These are phyloP conservation scores for Crassisporium funariophilum DNA, from an alignment of 768 basidiomycete genomes.

Conservation along the genomic window DNA sequence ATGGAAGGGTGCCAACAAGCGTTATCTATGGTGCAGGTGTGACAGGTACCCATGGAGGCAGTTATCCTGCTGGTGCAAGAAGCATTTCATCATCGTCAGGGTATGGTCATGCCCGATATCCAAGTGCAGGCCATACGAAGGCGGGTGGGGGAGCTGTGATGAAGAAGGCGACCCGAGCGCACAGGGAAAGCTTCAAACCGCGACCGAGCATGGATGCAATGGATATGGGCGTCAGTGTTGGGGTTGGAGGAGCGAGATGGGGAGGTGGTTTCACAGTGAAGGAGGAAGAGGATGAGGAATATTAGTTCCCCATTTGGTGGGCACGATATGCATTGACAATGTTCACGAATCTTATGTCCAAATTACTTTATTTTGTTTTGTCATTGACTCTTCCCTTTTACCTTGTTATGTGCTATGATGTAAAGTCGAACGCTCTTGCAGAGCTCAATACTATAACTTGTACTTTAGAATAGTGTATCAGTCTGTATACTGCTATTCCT, in stretches of 20 bases:
- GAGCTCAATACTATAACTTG: no score
- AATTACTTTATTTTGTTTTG: constrained; percentile 5
- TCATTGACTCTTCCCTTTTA: no score
- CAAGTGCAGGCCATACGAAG: constrained; percentile 26
- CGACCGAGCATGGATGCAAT: constrained; percentile 67
- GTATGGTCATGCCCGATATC: constrained; percentile 28
- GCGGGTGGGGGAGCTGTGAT: constrained; percentile 24
- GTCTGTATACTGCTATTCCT: no score
- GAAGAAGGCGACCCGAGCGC: constrained; percentile 54
- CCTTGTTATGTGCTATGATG: no score
- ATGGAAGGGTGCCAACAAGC: constrained; percentile 49
- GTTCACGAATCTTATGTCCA: background rate
- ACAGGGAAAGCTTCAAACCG: constrained; percentile 83
- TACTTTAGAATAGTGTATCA: no score
- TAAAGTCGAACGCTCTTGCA: no score
- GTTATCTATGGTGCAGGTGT: constrained; percentile 29
- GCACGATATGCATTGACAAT: background rate
- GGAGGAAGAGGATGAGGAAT: constrained; percentile 56
- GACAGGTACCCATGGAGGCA: constrained; percentile 17
- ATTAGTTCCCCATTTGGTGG: constrained; percentile 22
- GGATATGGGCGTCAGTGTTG: constrained; percentile 30
- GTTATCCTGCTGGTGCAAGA: constrained; percentile 19
- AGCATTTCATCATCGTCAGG: constrained; percentile 18
- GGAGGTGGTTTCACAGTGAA: constrained; percentile 41
- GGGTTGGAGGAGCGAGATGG: constrained; percentile 29